Evolutionary conservation across 139 green algal genomes (phyloP).

Genomic region (Coelastrella sp.): DNA sequence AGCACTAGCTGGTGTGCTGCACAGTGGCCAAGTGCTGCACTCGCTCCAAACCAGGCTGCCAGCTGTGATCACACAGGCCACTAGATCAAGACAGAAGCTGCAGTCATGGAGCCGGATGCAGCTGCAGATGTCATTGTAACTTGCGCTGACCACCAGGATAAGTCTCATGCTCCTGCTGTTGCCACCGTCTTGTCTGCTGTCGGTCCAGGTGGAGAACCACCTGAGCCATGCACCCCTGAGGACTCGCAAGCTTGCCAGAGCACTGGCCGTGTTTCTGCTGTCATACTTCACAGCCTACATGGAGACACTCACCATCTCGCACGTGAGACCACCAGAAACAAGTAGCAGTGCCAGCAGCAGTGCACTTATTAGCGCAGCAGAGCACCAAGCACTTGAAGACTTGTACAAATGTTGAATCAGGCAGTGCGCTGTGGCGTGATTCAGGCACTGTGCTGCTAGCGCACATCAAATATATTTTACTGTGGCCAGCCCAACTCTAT

Average conservation of each 20-base stretch:
- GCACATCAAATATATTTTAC: no score
- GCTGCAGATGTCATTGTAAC: constrained; percentile 68
- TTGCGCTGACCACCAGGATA: constrained; percentile 81
- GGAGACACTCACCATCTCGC: constrained; percentile 96
- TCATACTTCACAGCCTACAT: constrained; percentile 93
- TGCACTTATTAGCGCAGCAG: no score
- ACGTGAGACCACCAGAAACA: constrained; percentile 55
- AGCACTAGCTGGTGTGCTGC: background rate
- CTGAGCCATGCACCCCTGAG: constrained; percentile 39
- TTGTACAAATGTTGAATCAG: no score
- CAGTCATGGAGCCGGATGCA: background rate
- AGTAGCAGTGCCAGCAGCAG: no score
- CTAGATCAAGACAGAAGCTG: background rate
- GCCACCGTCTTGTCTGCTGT: background rate
- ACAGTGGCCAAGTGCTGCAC: background rate
- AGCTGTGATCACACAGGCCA: background rate
- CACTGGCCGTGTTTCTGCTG: constrained; percentile 79
- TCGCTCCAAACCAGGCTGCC: background rate
- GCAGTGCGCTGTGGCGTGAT: no score
- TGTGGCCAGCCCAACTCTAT: background rate
- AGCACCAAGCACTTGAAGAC: no score
- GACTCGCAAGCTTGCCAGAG: constrained; percentile 54
- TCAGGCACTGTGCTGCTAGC: background rate
- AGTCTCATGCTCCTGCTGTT: background rate
- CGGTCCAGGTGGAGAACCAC: constrained; percentile 53